Base-by-base conservation (phyloP, 495 filamentous ascomycete species). In the Penicillium flavigenum region DNA sequence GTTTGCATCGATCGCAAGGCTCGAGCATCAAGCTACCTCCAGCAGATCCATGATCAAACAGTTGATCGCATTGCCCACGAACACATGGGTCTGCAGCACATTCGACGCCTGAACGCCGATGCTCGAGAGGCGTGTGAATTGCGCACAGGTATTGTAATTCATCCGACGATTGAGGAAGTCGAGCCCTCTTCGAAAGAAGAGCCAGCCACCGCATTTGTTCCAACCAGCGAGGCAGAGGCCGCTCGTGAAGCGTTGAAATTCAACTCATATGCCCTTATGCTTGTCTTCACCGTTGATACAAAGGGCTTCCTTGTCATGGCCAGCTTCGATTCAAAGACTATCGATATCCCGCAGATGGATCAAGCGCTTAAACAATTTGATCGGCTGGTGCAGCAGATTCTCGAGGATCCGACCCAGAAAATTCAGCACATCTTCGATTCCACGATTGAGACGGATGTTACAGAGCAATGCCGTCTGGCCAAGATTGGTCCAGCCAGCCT, bases 221-320 rank as follows among this genome's bases (percentile, higher is more conserved):
- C 68, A 22, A 55, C 26, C 1, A 69, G 69, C 17, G 69, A 72
- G 51, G 19, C 39, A 5, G 11, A 51, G 20, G 48, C 48, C 19
- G 53, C 53, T 10, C 53, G 53, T n/a, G 53, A 56, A 57, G 80
- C 80, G 2, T 64, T 83, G 47, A 78, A 83, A 51, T 83, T 83
- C 60, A 83, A 81, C 54, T 76, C 79, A 0, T 83, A 81, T 59
- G 70, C 75, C n/a, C 63, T 81, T 11, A 83, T 83, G 80, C 62
- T 83, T 31, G 80, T 79, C 17, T 81, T 79, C 60, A 72, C 76
- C 10, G 57, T 83, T 5, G 72, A 75, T 47, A 57, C 68, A 1
- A 63, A 71, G 41, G 79, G 80, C 2, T 80, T 80, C 63, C 56
- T 77, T 4, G 66, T 81, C 32, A 78, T 77, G 74, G 80, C 80